Percentiles rank a stretch among this genome's conserved stretches.
These are phyloP conservation scores for Hymenoscyphus occultus DNA, from an alignment of 2,329 filamentous ascomycete genomes.

Conservation along the genomic window DNA sequence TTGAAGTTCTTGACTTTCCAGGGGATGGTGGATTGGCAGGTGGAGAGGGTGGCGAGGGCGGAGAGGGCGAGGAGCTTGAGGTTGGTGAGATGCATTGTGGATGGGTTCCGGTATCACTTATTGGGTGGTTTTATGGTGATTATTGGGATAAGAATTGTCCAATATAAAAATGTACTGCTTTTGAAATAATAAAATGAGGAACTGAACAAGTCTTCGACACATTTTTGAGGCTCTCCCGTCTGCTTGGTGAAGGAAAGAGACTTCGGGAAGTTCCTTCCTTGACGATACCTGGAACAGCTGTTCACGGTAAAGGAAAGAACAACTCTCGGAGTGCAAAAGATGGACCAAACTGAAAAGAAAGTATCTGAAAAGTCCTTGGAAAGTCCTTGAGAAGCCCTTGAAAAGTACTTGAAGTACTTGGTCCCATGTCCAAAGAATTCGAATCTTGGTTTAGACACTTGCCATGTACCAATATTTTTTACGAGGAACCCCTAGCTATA, in stretches of 20 bases:
- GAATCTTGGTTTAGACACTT: no score
- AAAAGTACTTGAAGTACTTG: no score
- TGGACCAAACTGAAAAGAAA: no score
- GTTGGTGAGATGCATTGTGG: not conserved
- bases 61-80: slow-evolving; percentile 5
- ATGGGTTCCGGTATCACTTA: not conserved
- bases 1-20: slow-evolving; percentile 5
- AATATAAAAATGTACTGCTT: not conserved
- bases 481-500: no score
- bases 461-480: no score
- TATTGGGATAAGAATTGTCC: not conserved
- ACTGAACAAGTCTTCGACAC: not conserved
- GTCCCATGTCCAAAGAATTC: no score
- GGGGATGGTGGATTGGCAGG: not conserved
- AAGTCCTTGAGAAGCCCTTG: no score
- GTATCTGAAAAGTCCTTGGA: no score
- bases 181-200: not conserved
- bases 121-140: not conserved
- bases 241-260: not conserved
- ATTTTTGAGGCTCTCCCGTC: not conserved
- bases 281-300: not conserved
- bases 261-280: not conserved
- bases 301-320: not conserved
- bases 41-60: not conserved
- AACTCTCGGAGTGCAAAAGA: not conserved